Base-by-base conservation (phyloP, 805 yeast species). In the Saccharomycopsis vini region DNA sequence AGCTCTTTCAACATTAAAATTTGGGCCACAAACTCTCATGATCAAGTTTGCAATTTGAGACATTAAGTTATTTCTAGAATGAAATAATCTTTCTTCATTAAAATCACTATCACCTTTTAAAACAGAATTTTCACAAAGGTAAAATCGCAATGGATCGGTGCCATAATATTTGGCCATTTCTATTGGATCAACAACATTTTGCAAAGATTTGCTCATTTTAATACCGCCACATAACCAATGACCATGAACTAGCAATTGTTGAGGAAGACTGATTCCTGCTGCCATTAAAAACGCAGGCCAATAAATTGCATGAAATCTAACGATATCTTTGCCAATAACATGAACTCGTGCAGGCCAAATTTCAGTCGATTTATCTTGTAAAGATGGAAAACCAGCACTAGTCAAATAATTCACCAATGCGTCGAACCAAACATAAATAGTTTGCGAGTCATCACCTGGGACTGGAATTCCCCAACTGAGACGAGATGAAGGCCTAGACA, bases 241-340 rank as follows among this genome's bases (percentile, higher is more conserved):
- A 4, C 94, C 81, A 64, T 92, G 98, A 2, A 92, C 95, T 4
- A 88, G 70, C 3, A 92, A 73, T 46, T 78, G 80, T 34, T 70
- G 63, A 0, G 97, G 97, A 4, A 81, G 55, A 3, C 73, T 74
- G 1, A 84, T 56, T 0, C 71, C 81, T 0, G 94, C 92, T 0
- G 96, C 96, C 72, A 89, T 64, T 45, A 92, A 64, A 46, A 92
- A 80, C 1, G 86, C 78, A 0, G 97, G 97, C 98, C 98, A 92
- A 56, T 86, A 88, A 12, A 89, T 72, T 51, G 94, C 79, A 56
- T 92, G 98, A 60, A 92, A 92, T 51, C 87, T 69, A 36, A 76
- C 69, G 40, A 92, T 92, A 58, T 92, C 98, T 55, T 92, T 92
- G 1, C 98, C 98, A 26, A 92, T 75, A 2, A 92, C 64, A 59